phyloP scores from a whole-genome alignment of 2,329 filamentous ascomycete genomes.

The Phialemoniopsis sp. region DNA sequence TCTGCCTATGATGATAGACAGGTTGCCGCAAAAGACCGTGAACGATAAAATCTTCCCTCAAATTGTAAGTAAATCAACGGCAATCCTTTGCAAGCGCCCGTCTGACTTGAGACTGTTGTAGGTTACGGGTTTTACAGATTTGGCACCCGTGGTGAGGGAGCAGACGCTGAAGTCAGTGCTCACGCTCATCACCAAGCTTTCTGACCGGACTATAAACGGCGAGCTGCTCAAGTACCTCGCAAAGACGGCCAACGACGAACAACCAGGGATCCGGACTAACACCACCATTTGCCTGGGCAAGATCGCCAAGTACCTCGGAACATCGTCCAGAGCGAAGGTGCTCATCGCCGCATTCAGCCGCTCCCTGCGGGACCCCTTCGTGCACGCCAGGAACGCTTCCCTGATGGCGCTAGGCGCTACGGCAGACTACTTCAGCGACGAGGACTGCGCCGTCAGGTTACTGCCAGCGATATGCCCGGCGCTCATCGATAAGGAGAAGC shows the following conservation, averaged over 20 bases:
- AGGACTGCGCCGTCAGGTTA: conserved; percentile 81
- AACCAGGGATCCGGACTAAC: conserved; percentile 94
- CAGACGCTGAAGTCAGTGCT: conserved; percentile 95
- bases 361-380: conserved; percentile 86
- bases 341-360: conserved; percentile 88
- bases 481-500: conserved; percentile 91
- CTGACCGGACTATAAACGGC: conserved; percentile 88
- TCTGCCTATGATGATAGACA: conserved; percentile 86
- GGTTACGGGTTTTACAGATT: conserved; percentile 92
- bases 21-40: conserved; percentile 79
- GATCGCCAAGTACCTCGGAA: conserved; percentile 84
- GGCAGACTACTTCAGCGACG: conserved; percentile 78
- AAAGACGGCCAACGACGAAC: conserved; percentile 95
- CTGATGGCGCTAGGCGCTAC: conserved; percentile 84
- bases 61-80: conserved; percentile 54
- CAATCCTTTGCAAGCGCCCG: conserved; percentile 16
- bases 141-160: conserved; percentile 86
- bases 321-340: conserved; percentile 78
- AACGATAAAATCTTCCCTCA: conserved; percentile 97
- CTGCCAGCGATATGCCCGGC: conserved; percentile 80
- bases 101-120: conserved; percentile 21
- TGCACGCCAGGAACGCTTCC: conserved; percentile 87
- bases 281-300: conserved; percentile 97
- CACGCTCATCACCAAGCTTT: conserved; percentile 81
- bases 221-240: conserved; percentile 87